Percentiles rank a stretch among this genome's conserved stretches.
phyloP scores from a whole-genome alignment of 805 yeast species.

The Spathaspora girioi region DNA sequence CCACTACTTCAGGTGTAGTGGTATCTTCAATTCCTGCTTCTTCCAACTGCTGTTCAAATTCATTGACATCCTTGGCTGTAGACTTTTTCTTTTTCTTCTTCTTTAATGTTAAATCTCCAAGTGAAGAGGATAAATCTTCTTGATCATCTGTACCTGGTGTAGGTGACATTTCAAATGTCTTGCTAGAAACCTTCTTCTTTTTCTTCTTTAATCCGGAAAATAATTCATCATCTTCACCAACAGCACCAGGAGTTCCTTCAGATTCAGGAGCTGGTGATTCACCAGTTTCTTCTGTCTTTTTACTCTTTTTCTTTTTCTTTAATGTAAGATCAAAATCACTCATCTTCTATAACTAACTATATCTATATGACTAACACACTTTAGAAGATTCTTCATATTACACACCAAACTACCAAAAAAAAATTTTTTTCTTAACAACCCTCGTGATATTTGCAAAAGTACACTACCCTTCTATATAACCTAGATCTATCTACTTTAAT shows the following conservation, averaged over 20 bases:
- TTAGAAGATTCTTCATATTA: constrained; percentile 2
- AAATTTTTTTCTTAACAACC: neutral
- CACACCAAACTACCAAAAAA: neutral
- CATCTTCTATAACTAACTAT: constrained; percentile 17
- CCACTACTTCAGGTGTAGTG: constrained; percentile 18
- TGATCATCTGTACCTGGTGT: constrained; percentile 21
- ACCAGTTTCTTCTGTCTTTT: constrained; percentile 17
- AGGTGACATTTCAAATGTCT: constrained; percentile 17
- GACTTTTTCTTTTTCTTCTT: constrained; percentile 78
- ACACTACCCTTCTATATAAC: neutral
- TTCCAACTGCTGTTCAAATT: constrained; percentile 85
- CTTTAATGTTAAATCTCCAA: constrained; percentile 46
- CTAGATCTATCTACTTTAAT: neutral
- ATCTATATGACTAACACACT: constrained; percentile 2
- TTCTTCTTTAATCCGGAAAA: constrained; percentile 73
- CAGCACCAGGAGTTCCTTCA: constrained; percentile 20
- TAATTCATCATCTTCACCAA: constrained; percentile 59
- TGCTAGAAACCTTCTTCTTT: constrained; percentile 46
- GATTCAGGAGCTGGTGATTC: constrained; percentile 3
- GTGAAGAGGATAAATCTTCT: constrained; percentile 32
- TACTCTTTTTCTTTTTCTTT: constrained; percentile 75
- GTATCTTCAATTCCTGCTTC: constrained; percentile 77
- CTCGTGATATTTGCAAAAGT: neutral
- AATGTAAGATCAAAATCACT: constrained; percentile 63
- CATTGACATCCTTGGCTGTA: constrained; percentile 51